These are phyloP conservation scores for Cordyceps cicadae DNA, from an alignment of 2,329 filamentous ascomycete genomes.

Conservation along the genomic window DNA sequence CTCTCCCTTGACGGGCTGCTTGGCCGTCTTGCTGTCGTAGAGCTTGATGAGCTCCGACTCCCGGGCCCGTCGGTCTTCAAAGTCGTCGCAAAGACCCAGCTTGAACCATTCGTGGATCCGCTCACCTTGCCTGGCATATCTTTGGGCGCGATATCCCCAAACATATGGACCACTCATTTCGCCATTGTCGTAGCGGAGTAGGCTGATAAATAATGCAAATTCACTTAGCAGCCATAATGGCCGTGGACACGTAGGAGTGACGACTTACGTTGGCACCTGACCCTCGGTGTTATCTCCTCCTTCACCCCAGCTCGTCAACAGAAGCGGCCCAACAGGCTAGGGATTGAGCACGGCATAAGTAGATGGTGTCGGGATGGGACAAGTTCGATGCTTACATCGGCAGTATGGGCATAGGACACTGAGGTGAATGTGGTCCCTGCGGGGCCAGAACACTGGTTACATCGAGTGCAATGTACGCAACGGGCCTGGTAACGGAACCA, in stretches of 20 bases:
- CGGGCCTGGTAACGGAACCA: not conserved
- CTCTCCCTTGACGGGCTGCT: not conserved
- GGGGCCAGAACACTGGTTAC: not conserved
- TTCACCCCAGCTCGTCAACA: slow-evolving; percentile 4
- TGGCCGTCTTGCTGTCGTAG: slow-evolving; percentile 1
- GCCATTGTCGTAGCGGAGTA: not conserved
- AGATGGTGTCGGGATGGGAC: not conserved
- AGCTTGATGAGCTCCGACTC: not conserved
- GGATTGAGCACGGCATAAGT: not conserved
- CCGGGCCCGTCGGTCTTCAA: not conserved
- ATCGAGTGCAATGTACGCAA: not conserved
- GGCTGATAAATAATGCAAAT: not conserved
- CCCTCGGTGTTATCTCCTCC: not conserved
- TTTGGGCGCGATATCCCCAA: not conserved
- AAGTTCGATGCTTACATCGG: not conserved
- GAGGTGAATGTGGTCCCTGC: slow-evolving; percentile 1
- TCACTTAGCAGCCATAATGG: not conserved
- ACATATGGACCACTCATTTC: not conserved
- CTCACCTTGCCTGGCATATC: not conserved
- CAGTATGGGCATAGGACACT: slow-evolving; percentile 1
- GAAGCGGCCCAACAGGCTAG: not conserved
- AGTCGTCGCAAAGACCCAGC: slow-evolving; percentile 1
- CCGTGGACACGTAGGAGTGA: not conserved
- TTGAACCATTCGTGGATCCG: slow-evolving; percentile 1
- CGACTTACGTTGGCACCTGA: not conserved